phyloP scores from a whole-genome alignment of 306 rosid species.

The Cicer judaicum region DNA sequence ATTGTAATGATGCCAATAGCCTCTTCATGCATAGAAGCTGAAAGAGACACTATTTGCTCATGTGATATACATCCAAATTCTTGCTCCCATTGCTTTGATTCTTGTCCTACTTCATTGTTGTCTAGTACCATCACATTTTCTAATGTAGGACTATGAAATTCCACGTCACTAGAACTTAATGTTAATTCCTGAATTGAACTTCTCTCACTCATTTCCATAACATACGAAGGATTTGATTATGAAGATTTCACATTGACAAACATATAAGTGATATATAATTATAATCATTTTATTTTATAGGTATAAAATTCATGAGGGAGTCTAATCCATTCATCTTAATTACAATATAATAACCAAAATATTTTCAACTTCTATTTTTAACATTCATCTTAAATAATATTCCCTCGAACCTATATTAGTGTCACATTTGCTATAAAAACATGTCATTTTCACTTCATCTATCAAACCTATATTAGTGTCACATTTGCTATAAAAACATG shows the following conservation, averaged over 20 bases:
- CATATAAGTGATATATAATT: not conserved
- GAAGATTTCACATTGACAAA: constrained; percentile 14
- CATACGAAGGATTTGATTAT: constrained; percentile 42
- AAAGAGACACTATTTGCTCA: constrained; percentile 49
- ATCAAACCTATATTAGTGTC: too few species aligned
- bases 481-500: too few species aligned
- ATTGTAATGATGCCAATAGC: constrained; percentile 77
- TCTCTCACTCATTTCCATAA: constrained; percentile 42
- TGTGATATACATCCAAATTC: constrained; percentile 38
- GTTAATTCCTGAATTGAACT: constrained; percentile 8
- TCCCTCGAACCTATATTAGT: too few species aligned
- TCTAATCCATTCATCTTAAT: not conserved
- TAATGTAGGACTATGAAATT: constrained; percentile 47
- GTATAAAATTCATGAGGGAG: too few species aligned
- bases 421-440: too few species aligned
- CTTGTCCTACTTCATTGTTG: constrained; percentile 33
- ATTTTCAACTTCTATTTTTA: not conserved
- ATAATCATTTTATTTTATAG: too few species aligned
- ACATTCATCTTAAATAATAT: too few species aligned
- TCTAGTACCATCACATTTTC: constrained; percentile 41
- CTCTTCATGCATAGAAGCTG: constrained; percentile 56
- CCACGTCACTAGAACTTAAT: constrained; percentile 23
- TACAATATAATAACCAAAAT: not conserved
- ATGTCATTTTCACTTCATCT: too few species aligned
- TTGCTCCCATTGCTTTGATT: constrained; percentile 34